A percentile compares a stretch with the other conserved stretches of the same genome.
phyloP scores from a whole-genome alignment of 805 yeast genomes.

The Myxozyma vanderwaltii region DNA sequence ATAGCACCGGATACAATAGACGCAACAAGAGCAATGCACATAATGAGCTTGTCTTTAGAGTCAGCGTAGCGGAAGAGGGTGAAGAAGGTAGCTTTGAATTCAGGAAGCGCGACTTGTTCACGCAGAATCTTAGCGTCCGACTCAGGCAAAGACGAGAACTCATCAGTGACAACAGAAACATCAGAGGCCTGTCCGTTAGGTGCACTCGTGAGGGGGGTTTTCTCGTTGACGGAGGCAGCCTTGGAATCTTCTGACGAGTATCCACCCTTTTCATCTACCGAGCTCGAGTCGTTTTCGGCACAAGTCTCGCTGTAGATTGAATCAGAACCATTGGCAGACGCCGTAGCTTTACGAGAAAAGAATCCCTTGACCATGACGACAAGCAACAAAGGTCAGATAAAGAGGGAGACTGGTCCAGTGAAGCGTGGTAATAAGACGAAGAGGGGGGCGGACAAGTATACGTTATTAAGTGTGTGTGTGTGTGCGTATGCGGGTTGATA shows the following conservation, averaged over 20 bases:
- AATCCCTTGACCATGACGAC: neutral
- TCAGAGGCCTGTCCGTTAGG: conserved; percentile 3
- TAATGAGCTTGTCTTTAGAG: conserved; percentile 18
- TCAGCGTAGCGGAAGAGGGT: conserved; percentile 44
- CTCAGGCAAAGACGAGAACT: conserved; percentile 36
- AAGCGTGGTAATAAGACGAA: neutral
- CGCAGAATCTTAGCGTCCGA: conserved; percentile 42
- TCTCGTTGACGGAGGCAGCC: conserved; percentile 8
- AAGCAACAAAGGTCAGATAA: neutral
- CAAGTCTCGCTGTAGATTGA: neutral
- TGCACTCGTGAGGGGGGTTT: conserved; percentile 19
- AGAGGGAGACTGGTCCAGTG: neutral
- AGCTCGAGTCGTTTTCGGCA: neutral
- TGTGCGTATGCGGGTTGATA: too few species aligned
- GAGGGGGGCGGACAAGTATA: neutral
- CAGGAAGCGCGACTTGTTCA: conserved; percentile 38
- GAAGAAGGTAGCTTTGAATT: conserved; percentile 36
- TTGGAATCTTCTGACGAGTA: neutral
- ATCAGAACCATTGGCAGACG: neutral
- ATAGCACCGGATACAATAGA: conserved; percentile 37
- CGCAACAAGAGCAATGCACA: conserved; percentile 41
- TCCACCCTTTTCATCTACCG: conserved; percentile 9
- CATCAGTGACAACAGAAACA: conserved; percentile 8
- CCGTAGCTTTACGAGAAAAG: neutral
- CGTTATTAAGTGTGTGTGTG: too few species aligned